Evolutionary conservation across 257 asterid species (phyloP).

Genomic region (Solanum lignicaule): DNA sequence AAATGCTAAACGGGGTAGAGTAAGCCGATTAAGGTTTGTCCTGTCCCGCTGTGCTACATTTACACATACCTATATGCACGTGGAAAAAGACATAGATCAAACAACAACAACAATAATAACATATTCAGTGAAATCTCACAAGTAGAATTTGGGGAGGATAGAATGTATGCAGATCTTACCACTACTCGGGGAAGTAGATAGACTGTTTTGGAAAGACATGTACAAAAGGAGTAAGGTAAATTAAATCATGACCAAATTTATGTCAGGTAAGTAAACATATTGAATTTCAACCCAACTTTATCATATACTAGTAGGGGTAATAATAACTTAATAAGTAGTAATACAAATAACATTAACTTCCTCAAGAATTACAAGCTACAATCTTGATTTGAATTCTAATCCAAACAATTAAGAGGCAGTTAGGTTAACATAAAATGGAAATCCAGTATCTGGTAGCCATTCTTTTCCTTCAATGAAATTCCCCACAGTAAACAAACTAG

Average conservation of each 20-base stretch:
- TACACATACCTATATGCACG: neutral
- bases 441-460: constrained; percentile 47
- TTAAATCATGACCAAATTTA: neutral
- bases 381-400: neutral
- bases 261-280: neutral
- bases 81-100: neutral
- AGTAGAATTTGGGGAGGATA: rapidly evolving
- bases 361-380: neutral
- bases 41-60: neutral
- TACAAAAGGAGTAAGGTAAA: neutral
- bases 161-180: too few relatives aligned
- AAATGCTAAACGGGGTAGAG: neutral
- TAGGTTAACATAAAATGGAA: constrained; percentile 60
- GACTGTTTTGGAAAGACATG: neutral
- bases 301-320: neutral
- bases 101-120: neutral
- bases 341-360: neutral
- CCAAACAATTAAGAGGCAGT: constrained; percentile 23
- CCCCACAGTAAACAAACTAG: constrained; percentile 57
- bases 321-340: neutral
- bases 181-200: neutral
- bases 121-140: rapidly evolving
- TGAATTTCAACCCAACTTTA: neutral
- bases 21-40: neutral
- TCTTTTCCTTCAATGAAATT: constrained; percentile 57